Percentiles rank a stretch among this genome's conserved stretches.
These are phyloP conservation scores for Sordariomycetes sp. DNA, from an alignment of 2,329 filamentous ascomycete genomes.

Conservation along the genomic window DNA sequence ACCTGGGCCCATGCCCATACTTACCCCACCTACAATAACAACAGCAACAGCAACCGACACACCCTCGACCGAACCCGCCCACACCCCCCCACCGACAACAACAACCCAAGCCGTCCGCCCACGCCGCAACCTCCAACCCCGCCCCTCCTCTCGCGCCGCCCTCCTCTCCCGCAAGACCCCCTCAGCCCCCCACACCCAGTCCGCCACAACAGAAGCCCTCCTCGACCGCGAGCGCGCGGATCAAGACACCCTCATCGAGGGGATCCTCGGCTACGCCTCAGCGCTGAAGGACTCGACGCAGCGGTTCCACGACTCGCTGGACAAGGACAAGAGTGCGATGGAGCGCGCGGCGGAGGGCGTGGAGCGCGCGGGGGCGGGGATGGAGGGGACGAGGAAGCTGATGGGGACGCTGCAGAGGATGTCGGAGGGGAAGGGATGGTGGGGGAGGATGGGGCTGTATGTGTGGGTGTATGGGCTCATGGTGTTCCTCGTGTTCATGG, in stretches of 20 bases:
- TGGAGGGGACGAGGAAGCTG: slow-evolving; percentile 61
- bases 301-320: slow-evolving; percentile 58
- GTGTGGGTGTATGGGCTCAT: slow-evolving; percentile 72
- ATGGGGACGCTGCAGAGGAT: slow-evolving; percentile 70
- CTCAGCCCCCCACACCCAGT: slow-evolving; percentile 16
- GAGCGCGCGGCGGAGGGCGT: slow-evolving; percentile 60
- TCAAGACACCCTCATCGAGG: slow-evolving; percentile 70
- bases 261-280: slow-evolving; percentile 67
- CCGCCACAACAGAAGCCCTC: slow-evolving; percentile 52
- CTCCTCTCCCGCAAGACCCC: slow-evolving; percentile 24
- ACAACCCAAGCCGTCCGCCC: slow-evolving; percentile 21
- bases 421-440: slow-evolving; percentile 83
- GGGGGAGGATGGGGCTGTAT: slow-evolving; percentile 72
- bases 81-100: slow-evolving; percentile 11
- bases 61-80: slow-evolving; percentile 3
- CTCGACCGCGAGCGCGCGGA: slow-evolving; percentile 67
- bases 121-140: slow-evolving; percentile 11
- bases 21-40: neutral
- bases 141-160: slow-evolving; percentile 19
- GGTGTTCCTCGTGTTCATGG: slow-evolving; percentile 63
- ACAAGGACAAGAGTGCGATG: slow-evolving; percentile 58
- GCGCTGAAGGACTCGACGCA: slow-evolving; percentile 65
- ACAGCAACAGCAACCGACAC: neutral
- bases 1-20: no score
- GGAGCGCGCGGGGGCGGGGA: slow-evolving; percentile 60